These are phyloP conservation scores for Chaetomiaceae sp. DNA, from an alignment of 2,329 filamentous ascomycete genomes.

Conservation along the genomic window DNA sequence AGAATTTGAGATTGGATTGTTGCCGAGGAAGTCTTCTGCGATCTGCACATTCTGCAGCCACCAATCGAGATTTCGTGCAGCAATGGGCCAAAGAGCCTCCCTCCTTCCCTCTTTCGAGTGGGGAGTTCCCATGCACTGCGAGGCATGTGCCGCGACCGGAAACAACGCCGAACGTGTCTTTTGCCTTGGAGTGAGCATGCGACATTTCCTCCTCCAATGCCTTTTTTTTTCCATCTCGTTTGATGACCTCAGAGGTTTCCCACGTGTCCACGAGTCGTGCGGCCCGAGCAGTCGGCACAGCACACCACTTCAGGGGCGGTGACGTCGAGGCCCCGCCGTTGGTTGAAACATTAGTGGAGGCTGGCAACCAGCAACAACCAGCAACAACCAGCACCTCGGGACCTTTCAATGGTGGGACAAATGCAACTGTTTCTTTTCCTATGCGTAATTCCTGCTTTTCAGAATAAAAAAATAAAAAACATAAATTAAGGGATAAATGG, in stretches of 20 bases:
- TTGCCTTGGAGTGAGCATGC: no score
- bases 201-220: background rate
- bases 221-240: background rate
- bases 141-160: no score
- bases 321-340: background rate
- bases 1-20: background rate
- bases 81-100: background rate
- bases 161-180: no score
- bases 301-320: background rate
- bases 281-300: no score
- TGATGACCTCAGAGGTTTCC: background rate
- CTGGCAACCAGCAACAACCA: background rate
- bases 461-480: background rate
- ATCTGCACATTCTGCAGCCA: background rate
- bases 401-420: background rate
- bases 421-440: background rate
- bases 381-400: background rate
- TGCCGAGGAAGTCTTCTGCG: background rate
- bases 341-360: background rate
- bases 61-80: background rate
- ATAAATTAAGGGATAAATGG: background rate
- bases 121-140: no score
- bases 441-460: background rate
- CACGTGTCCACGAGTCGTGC: no score
- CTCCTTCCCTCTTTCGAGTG: no score